These are phyloP conservation scores for Leccinum arenicola DNA, from an alignment of 768 basidiomycete species.

Conservation along the genomic window DNA sequence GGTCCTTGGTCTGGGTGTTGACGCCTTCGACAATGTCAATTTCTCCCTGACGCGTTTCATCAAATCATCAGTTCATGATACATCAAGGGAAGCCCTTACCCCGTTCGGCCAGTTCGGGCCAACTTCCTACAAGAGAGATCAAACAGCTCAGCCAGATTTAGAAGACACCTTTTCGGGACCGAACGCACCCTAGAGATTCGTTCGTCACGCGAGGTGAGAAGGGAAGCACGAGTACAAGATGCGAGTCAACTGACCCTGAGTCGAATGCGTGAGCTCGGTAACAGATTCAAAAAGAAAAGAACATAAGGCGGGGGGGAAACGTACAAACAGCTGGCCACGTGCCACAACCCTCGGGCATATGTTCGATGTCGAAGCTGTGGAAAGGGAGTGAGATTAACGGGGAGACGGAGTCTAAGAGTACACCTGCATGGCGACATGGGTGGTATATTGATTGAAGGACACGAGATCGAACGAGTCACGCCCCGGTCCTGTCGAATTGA, in stretches of 20 bases:
- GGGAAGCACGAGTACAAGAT: neutral
- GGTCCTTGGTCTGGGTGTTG: conserved; percentile 27
- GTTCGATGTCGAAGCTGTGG: conserved; percentile 34
- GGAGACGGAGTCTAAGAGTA: neutral
- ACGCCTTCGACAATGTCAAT: conserved; percentile 36
- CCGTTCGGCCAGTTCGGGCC: conserved; percentile 28
- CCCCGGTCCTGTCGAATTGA: conserved; percentile 32
- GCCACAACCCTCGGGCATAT: conserved; percentile 40
- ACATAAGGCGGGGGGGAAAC: conserved; percentile 5
- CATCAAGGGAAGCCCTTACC: conserved; percentile 1
- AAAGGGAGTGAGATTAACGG: neutral
- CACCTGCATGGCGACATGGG: conserved; percentile 34
- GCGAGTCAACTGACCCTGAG: conserved; percentile 15
- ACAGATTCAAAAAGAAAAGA: neutral
- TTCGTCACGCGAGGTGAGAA: neutral
- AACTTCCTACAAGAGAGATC: conserved; percentile 20
- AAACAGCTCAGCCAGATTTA: neutral
- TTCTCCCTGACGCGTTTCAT: conserved; percentile 22
- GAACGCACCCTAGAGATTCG: conserved; percentile 18
- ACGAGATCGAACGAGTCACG: conserved; percentile 35
- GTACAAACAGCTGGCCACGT: conserved; percentile 39
- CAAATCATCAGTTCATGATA: neutral
- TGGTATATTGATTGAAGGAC: conserved; percentile 31
- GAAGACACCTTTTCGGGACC: neutral
- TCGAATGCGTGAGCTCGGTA: neutral